Evolutionary conservation across 78 protist species (phyloP), one percentile per base, ranked within the genome.

Genomic region (Planoprotostelium fungivorum): DNA sequence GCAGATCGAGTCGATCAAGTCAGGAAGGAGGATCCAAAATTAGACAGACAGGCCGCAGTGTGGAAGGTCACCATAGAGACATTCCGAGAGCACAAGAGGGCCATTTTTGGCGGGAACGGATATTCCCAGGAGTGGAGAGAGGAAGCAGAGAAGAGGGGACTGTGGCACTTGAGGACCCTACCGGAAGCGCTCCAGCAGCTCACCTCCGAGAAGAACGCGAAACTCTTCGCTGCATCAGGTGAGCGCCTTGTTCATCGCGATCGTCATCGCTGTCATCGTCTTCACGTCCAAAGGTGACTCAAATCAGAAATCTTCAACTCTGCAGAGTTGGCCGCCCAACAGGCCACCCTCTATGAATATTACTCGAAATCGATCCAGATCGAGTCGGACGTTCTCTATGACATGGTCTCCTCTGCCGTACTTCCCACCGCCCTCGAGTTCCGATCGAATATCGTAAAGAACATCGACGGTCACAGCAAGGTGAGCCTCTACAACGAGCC

Each of bases 81-180:
- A 25, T 51, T 51, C 16, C 5, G 73, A 51, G 73, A 51, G 16
- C 73, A 51, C 73, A 51, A 16, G 16, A 51, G 95, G 84, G 90
- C 89, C 35, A 87, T 97, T 51, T 98, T 95, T 94, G 96, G 94
- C 93, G 99, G 98, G 84, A 91, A 98, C 94, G 93, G 94, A 84
- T 97, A 97, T 96, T 35, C 93, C 29, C 86, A 90, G 38, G 98
- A 89, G 86, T 95, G 97, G 96, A 88, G 36, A 36, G 96, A 86
- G 0, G 86, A 91, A 38, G 97, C 96, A 35, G 89, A 37, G 36
- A 10, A 85, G 87, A 89, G 98, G 28, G 98, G 97, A 37, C 37
- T 97, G 34, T 87, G 83, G 87, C 89, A 90, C 91, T 37, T 96
- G 39, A 86, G 37, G 86, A 35, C 89, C 37, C 86, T 94, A 34